Base-by-base conservation (phyloP, 2,329 filamentous ascomycete species). In the Endoconidiophora laricicola region DNA sequence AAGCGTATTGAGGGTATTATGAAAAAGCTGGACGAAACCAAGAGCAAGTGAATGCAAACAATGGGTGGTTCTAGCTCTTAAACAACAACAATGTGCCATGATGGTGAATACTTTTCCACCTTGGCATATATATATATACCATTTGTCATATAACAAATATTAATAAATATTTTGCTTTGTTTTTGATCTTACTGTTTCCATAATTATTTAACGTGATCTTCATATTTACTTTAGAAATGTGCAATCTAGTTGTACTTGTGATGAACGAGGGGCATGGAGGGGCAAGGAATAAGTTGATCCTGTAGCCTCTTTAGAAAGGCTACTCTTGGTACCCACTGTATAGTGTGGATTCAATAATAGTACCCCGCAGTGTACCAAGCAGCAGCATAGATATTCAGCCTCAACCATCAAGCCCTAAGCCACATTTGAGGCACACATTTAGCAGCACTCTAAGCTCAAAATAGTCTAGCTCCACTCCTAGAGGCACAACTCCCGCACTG, bases 1-100 rank as follows among this genome's bases (percentile, higher is more conserved):
- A 76, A 70, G 58, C 72, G 81, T 55, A 79, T 83, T 3, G 83
- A 90, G 61, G 72, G 68, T 9, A 66, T 83, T 41, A 63, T 91
- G 56, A 78, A 72, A 59, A 68, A 70, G 24, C 61, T 90, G 52
- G 85, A 91, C 60, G 68, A 49, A 18, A 62, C 60, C 29, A 65
- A 62, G 50, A 60, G 56, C 14, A 22, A 18, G 12, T 33, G 29
- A 33, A 33, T 4, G 29, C 29, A 33, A 33, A 9, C 29, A 7
- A 33, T 33, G 29, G 9, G 9, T 2, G 9, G 12, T 12, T 33
- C 9, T 12, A 33, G 12, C 7, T 33, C 29, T 18, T 2, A 18
- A 18, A 18, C 29, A 12, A 12, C 29, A 33, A 12, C 29, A 12
- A 33, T 33, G 29, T 33, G 29, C 4, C 7, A 33, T 33, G 3